Evolutionary conservation across 345 rosid species (phyloP), one percentile per base, ranked within the genome.

Genomic region (Gossypium turneri): DNA sequence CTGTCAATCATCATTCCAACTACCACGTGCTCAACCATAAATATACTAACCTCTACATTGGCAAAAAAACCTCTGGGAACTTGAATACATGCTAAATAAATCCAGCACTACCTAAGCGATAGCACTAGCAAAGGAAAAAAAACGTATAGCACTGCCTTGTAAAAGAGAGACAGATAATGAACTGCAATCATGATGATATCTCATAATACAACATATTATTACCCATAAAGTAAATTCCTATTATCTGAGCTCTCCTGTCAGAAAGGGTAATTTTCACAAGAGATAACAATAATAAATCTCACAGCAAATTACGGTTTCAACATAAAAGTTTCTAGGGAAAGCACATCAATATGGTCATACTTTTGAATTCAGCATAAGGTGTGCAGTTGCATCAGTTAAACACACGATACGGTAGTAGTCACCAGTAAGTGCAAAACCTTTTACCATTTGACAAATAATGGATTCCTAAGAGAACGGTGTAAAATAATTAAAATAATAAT

Each of bases 1-100:
- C 63, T 41, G 12, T 38, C 50, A 67, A 67, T 67, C 34, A 67
- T 67, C 10, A 67, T 45, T 63, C 3, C 34, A 67, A 67, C 71
- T 17, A 24, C 69, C 20, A 64, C 19, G 27, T n/a, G 25, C 25
- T 43, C 69, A 64, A 7, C 16, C 9, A 64, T 64, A 64, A 64
- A 17, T 27, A 15, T 68, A 27, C 58, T 8, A 50, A 16, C 20
- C 58, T 50, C 44, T 50, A 25, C 8, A 67, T 19, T 9, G 41
- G 58, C 71, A 25, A 25, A 50, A 25, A 50, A 13, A 10, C 41
- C 61, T 25, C 58, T 68, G 44, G 57, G 2, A 68, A 47, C n/a
- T 3, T 12, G 16, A 10, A 41, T 3, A n/a, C 51, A 64, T 41
- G 69, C 69, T n/a, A n/a, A 41, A 41, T 41, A 64, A 41, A 41